A percentile compares a stretch with the other conserved stretches of the same genome.
Conservation (phyloP, 306 rosid genomes). For the Macrotyloma uniflorum region DNA sequence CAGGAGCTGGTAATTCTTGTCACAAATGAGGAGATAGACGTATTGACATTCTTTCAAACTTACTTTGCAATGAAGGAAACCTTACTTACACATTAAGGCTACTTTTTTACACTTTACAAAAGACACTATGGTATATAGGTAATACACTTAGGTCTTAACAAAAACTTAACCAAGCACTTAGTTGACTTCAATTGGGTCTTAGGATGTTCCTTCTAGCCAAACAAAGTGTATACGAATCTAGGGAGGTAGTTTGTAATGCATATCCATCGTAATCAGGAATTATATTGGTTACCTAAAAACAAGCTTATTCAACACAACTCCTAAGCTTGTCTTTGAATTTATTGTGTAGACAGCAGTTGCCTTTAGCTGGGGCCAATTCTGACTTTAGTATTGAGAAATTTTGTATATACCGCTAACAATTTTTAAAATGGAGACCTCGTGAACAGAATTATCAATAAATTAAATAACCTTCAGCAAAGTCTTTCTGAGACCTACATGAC, state of each 20-base stretch:
- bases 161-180: conserved; percentile 10
- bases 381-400: not conserved
- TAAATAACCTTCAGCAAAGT: not conserved
- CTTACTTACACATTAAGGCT: conserved; percentile 33
- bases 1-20: conserved; percentile 28
- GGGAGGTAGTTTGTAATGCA: not conserved
- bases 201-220: conserved; percentile 3
- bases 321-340: conserved; percentile 7
- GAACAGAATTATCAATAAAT: not conserved
- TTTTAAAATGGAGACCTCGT: not conserved
- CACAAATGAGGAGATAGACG: not conserved
- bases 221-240: not conserved
- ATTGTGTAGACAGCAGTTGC: not conserved
- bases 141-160: not conserved
- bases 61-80: conserved; percentile 34
- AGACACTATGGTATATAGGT: not conserved
- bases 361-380: not conserved
- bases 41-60: conserved; percentile 10
- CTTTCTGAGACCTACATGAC: not conserved
- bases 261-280: not conserved
- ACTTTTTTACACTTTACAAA: not conserved
- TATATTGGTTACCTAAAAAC: not conserved
- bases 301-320: not conserved
- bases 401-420: not conserved
- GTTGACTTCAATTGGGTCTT: conserved; percentile 3